Evolutionary conservation across 2,329 filamentous ascomycete species (phyloP).

Genomic region (Elsinoe perseae): DNA sequence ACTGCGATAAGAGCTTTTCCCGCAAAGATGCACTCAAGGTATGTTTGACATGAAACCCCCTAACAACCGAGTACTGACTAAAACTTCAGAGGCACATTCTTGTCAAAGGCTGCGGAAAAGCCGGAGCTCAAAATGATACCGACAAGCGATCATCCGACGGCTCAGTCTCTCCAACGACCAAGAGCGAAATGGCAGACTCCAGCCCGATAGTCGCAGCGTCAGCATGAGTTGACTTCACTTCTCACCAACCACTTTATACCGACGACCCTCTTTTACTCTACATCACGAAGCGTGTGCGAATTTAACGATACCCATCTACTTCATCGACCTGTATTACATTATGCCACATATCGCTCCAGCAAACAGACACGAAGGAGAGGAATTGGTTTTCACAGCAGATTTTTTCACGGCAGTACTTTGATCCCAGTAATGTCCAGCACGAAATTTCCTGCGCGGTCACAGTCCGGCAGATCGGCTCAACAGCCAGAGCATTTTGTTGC

Average conservation of each 20-base stretch:
- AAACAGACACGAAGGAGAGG: not conserved
- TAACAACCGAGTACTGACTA: constrained; percentile 30
- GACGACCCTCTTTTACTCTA: not conserved
- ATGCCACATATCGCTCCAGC: constrained; percentile 3
- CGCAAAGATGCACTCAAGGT: constrained; percentile 97
- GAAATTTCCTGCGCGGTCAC: constrained; percentile 3
- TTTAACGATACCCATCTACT: constrained; percentile 19
- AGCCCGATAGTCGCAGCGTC: constrained; percentile 27
- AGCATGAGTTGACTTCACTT: constrained; percentile 18
- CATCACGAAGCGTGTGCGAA: constrained; percentile 15
- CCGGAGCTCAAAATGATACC: constrained; percentile 27
- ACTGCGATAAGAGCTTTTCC: constrained; percentile 94
- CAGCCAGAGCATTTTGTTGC: not conserved
- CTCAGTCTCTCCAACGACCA: constrained; percentile 29
- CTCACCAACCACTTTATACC: not conserved
- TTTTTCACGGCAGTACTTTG: constrained; percentile 4
- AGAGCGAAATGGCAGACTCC: constrained; percentile 27
- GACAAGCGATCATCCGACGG: constrained; percentile 29
- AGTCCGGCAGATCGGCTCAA: not conserved
- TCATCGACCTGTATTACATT: constrained; percentile 17
- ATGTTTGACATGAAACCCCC: constrained; percentile 31
- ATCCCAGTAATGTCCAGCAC: constrained; percentile 8
- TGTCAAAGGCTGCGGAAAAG: constrained; percentile 59
- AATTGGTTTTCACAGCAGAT: constrained; percentile 5
- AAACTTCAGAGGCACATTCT: constrained; percentile 53